A percentile compares a stretch with the other conserved stretches of the same genome.
Conservation (phyloP, 345 rosid genomes). For the Brassica juncea region DNA sequence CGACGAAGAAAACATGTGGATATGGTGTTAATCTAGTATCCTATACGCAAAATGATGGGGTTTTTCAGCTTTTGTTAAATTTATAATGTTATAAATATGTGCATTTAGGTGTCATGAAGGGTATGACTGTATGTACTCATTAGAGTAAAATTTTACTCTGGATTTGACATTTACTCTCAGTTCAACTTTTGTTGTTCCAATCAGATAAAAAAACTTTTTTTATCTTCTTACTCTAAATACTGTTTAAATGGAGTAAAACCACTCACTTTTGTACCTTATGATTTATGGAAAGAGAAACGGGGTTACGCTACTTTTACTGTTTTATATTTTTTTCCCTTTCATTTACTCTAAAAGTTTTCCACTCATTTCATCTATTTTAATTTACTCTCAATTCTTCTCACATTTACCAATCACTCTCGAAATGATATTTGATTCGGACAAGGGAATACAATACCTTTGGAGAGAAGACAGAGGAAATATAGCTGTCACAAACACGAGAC, state of each 20-base stretch:
- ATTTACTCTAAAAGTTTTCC: neutral
- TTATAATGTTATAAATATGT: slow-evolving; percentile 4
- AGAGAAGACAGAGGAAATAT: slow-evolving; percentile 30
- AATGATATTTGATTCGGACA: slow-evolving; percentile 33
- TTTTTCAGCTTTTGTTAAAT: slow-evolving; percentile 2
- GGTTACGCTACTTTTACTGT: too few species aligned
- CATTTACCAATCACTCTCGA: neutral
- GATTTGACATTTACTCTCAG: too few species aligned
- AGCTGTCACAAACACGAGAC: slow-evolving; percentile 44
- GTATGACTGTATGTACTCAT: too few species aligned
- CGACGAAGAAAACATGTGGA: neutral
- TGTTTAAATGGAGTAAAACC: too few species aligned
- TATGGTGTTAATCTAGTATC: neutral
- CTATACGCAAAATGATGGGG: neutral
- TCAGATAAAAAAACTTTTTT: too few species aligned
- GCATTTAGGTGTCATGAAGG: slow-evolving; percentile 20
- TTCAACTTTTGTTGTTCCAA: too few species aligned
- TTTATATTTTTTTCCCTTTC: too few species aligned
- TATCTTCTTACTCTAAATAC: too few species aligned
- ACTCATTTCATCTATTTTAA: neutral
- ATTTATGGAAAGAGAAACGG: too few species aligned
- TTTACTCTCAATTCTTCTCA: neutral
- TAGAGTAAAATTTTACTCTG: too few species aligned
- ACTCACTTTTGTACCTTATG: too few species aligned
- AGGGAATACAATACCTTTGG: slow-evolving; percentile 30